Conservation (phyloP, 2,329 filamentous ascomycete genomes). For the Bipolaris victoriae region DNA sequence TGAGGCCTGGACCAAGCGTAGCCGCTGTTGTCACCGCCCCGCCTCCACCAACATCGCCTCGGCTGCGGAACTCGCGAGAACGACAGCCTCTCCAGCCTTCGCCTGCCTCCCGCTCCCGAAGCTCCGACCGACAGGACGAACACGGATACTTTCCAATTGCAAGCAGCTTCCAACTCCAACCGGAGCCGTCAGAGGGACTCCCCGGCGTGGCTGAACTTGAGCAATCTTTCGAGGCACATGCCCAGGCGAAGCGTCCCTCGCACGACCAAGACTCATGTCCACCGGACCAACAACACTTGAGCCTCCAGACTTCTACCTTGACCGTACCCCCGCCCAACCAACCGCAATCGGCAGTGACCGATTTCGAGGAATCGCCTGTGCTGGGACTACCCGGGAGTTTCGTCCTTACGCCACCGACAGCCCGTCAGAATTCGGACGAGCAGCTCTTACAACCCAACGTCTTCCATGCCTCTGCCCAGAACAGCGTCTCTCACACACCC, state of each 20-base stretch:
- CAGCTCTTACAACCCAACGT: slow-evolving; percentile 39
- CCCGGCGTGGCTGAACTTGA: slow-evolving; percentile 6
- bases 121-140: slow-evolving; percentile 28
- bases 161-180: slow-evolving; percentile 18
- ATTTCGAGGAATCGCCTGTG: slow-evolving; percentile 67
- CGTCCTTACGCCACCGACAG: slow-evolving; percentile 48
- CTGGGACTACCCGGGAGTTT: slow-evolving; percentile 70
- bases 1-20: slow-evolving; percentile 33
- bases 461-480: slow-evolving; percentile 30
- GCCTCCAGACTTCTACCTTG: slow-evolving; percentile 36
- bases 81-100: slow-evolving; percentile 38
- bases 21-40: slow-evolving; percentile 40
- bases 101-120: slow-evolving; percentile 28
- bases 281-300: slow-evolving; percentile 29
- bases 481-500: slow-evolving; percentile 19
- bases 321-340: slow-evolving; percentile 39
- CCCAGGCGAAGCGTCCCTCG: slow-evolving; percentile 12
- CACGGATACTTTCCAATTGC: slow-evolving; percentile 35
- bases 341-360: slow-evolving; percentile 47
- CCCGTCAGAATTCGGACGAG: slow-evolving; percentile 24
- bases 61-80: slow-evolving; percentile 45
- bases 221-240: slow-evolving; percentile 9
- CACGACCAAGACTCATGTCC: slow-evolving; percentile 15
- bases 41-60: slow-evolving; percentile 41
- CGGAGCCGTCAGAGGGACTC: slow-evolving; percentile 12